phyloP scores from a whole-genome alignment of 352 stramenopile genomes.

The Phytopythium sindhum region DNA sequence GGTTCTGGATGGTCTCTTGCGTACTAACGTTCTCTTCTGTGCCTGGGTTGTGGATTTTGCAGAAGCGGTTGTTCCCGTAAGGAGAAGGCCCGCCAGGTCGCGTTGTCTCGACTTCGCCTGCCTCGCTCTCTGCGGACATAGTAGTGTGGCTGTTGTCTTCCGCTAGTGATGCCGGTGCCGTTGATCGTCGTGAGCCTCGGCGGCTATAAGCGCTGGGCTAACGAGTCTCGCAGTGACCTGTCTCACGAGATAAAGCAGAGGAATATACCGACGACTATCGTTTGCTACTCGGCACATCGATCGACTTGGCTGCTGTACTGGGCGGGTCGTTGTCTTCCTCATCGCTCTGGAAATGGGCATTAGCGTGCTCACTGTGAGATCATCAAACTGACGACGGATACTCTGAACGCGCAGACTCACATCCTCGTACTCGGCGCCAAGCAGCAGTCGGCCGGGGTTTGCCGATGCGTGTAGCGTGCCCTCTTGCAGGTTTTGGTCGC shows the following conservation, averaged over 20 bases:
- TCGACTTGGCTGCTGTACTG: neutral
- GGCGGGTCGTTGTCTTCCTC: constrained; percentile 1
- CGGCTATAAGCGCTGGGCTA: too few relatives aligned
- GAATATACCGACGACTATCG: constrained; percentile 1
- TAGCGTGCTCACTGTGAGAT: too few relatives aligned
- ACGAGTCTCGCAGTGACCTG: too few relatives aligned
- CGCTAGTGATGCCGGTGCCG: neutral
- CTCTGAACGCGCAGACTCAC: neutral
- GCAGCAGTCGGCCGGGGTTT: constrained; percentile 13
- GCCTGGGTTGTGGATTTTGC: neutral
- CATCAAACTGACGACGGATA: neutral
- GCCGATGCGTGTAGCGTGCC: neutral
- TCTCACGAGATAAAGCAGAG: neutral
- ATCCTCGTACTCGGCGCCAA: constrained; percentile 37
- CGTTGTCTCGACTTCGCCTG: neutral
- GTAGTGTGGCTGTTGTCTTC: constrained; percentile 2
- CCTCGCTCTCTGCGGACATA: neutral
- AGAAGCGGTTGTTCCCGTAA: constrained; percentile 71
- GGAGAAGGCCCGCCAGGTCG: neutral
- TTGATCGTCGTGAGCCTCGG: neutral
- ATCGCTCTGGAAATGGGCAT: constrained; percentile 14
- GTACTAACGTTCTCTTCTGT: neutral
- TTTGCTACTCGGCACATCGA: neutral
- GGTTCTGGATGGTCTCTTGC: neutral
- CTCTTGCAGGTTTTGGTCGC: constrained; percentile 28